A percentile compares a stretch with the other conserved stretches of the same genome.
These are phyloP conservation scores for Epichloe amarillans DNA, from an alignment of 2,329 filamentous ascomycete genomes.

Conservation along the genomic window DNA sequence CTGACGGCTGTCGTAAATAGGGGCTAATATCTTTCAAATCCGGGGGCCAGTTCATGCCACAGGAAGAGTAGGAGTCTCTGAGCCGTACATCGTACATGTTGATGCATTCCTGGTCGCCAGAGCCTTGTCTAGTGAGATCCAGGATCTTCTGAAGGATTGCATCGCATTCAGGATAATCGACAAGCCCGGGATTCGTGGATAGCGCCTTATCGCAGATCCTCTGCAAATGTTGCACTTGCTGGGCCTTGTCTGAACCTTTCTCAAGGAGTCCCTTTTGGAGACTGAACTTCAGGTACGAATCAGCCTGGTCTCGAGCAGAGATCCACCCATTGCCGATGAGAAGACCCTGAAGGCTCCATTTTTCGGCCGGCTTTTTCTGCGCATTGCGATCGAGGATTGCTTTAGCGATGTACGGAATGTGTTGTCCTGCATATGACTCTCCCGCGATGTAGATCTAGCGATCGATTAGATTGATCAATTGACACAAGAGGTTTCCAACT, in stretches of 20 bases:
- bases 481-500: too few relatives aligned
- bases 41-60: constrained; percentile 98
- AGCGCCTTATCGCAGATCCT: constrained; percentile 54
- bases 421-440: constrained; percentile 92
- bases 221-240: constrained; percentile 55
- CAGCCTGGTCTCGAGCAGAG: constrained; percentile 78
- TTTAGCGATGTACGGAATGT: constrained; percentile 93
- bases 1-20: constrained; percentile 74
- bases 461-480: not conserved
- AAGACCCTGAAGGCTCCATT: constrained; percentile 72
- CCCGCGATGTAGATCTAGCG: constrained; percentile 79
- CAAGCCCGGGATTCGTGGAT: constrained; percentile 29
- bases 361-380: constrained; percentile 17
- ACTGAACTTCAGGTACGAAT: constrained; percentile 69
- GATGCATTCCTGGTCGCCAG: constrained; percentile 49
- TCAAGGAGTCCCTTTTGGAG: constrained; percentile 63
- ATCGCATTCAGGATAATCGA: constrained; percentile 65
- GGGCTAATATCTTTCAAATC: constrained; percentile 67
- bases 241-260: constrained; percentile 49
- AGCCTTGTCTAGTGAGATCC: constrained; percentile 42
- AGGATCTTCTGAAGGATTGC: constrained; percentile 62
- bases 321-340: constrained; percentile 98
- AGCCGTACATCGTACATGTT: constrained; percentile 98
- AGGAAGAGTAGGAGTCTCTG: constrained; percentile 65
- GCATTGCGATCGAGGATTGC: constrained; percentile 83